These are phyloP conservation scores for Gossypium raimondii DNA, from an alignment of 345 rosid genomes.

Conservation along the genomic window DNA sequence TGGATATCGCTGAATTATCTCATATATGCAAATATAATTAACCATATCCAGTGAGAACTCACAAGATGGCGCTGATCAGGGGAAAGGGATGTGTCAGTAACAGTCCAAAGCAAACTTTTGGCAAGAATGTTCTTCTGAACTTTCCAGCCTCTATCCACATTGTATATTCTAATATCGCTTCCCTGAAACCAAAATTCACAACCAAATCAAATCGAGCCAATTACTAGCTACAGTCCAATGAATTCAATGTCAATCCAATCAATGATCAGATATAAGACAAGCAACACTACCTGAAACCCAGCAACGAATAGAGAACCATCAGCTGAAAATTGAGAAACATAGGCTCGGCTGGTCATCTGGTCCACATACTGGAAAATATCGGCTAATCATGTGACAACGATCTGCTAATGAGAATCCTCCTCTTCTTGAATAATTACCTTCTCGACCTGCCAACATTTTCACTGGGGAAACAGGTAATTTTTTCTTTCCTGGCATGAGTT, in stretches of 20 bases:
- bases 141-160: slow-evolving; percentile 81
- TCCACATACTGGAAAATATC: slow-evolving; percentile 79
- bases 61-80: slow-evolving; percentile 77
- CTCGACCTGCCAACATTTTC: slow-evolving; percentile 82
- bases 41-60: slow-evolving; percentile 29
- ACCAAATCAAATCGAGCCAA: not conserved
- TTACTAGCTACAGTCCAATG: slow-evolving; percentile 4
- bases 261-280: not conserved
- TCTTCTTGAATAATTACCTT: slow-evolving; percentile 70
- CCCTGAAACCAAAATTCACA: slow-evolving; percentile 47
- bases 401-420: slow-evolving; percentile 87
- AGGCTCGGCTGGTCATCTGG: slow-evolving; percentile 68
- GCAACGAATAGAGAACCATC: slow-evolving; percentile 91
- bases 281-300: slow-evolving; percentile 70
- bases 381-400: slow-evolving; percentile 68
- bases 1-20: slow-evolving; percentile 18
- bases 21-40: slow-evolving; percentile 11
- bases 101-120: slow-evolving; percentile 83
- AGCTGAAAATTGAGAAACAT: slow-evolving; percentile 87
- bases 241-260: not conserved
- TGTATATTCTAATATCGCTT: slow-evolving; percentile 70
- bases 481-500: slow-evolving; percentile 45
- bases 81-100: slow-evolving; percentile 89
- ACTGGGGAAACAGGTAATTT: slow-evolving; percentile 61
- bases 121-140: slow-evolving; percentile 71